phyloP scores from a whole-genome alignment of 768 basidiomycete species.

The Leccinum subgranulosum region DNA sequence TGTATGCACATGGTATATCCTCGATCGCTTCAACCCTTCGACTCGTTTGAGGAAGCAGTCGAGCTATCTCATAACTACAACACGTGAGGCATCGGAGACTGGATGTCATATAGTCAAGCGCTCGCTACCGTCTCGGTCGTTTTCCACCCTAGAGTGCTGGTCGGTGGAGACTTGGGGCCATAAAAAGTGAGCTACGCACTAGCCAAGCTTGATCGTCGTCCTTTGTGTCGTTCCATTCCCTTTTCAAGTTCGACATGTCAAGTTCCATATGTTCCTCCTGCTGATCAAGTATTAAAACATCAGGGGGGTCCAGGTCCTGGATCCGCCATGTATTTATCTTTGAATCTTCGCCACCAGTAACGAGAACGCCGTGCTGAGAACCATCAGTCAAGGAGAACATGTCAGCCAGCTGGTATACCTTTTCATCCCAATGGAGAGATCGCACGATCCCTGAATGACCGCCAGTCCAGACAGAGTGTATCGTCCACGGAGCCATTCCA shows the following conservation, averaged over 20 bases:
- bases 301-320: slow-evolving; percentile 2
- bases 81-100: background rate
- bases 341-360: slow-evolving; percentile 52
- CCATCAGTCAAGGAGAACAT: background rate
- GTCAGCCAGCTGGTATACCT: slow-evolving; percentile 29
- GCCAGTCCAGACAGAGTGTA: slow-evolving; percentile 50
- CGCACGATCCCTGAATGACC: slow-evolving; percentile 59
- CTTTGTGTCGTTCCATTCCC: slow-evolving; percentile 23
- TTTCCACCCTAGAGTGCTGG: slow-evolving; percentile 17
- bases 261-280: slow-evolving; percentile 13
- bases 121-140: slow-evolving; percentile 15
- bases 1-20: slow-evolving; percentile 26
- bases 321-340: slow-evolving; percentile 43
- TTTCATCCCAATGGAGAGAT: slow-evolving; percentile 53
- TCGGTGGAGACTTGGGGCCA: background rate
- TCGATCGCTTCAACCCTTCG: slow-evolving; percentile 2
- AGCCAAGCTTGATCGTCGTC: slow-evolving; percentile 1
- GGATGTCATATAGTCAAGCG: background rate
- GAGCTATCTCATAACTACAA: background rate
- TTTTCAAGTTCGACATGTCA: slow-evolving; percentile 14
- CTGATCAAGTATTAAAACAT: background rate
- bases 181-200: slow-evolving; percentile 12
- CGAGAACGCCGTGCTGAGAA: slow-evolving; percentile 38
- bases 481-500: slow-evolving; percentile 42
- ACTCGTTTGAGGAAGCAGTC: background rate